These are phyloP conservation scores for Vaccinium vitisidaea DNA, from an alignment of 148 eudicot species.

Conservation along the genomic window DNA sequence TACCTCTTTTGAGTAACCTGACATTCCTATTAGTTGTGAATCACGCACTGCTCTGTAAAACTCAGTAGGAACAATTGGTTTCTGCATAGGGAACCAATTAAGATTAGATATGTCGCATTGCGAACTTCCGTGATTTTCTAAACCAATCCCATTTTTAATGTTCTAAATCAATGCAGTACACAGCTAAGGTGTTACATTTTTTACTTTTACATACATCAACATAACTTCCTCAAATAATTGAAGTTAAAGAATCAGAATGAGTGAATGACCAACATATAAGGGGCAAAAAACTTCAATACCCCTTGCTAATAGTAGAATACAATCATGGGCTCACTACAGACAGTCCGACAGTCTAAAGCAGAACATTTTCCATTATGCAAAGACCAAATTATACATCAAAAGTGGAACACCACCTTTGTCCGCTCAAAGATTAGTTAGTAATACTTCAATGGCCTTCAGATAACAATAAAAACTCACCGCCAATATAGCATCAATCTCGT, in stretches of 20 bases:
- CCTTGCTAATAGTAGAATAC: background rate
- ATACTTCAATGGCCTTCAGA: slow-evolving; percentile 1
- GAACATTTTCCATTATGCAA: background rate
- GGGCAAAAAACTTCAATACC: background rate
- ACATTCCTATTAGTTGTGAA: slow-evolving; percentile 83
- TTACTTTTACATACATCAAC: background rate
- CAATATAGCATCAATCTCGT: slow-evolving; percentile 79
- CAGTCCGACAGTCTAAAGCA: background rate
- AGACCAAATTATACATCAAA: background rate
- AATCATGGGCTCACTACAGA: background rate
- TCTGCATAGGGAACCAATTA: slow-evolving; percentile 45
- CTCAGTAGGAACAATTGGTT: slow-evolving; percentile 81
- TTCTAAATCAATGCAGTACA: background rate
- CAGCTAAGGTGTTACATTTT: too few species aligned
- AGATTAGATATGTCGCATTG: background rate
- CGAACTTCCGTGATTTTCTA: background rate
- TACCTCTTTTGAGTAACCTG: slow-evolving; percentile 93
- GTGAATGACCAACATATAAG: background rate
- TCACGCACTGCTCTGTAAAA: slow-evolving; percentile 81
- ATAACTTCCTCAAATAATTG: background rate
- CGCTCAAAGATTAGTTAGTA: background rate
- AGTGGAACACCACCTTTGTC: background rate
- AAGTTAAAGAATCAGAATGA: background rate
- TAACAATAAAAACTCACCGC: slow-evolving; percentile 46
- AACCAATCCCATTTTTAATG: background rate